Evolutionary conservation across 805 yeast genomes (phyloP).

Genomic region (Yamadazyma paraphyllophila): DNA sequence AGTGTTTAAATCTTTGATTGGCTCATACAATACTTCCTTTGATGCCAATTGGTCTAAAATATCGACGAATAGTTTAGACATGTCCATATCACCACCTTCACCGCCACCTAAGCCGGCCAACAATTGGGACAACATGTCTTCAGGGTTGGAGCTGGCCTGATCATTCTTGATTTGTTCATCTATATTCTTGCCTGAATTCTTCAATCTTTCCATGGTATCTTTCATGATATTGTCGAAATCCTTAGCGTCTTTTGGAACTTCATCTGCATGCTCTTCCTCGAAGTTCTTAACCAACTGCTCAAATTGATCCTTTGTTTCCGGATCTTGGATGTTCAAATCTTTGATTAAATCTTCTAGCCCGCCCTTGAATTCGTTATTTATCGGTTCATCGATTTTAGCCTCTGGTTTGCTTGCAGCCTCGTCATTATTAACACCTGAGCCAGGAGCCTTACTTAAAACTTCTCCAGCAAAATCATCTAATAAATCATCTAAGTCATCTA

Average conservation of each 20-base stretch:
- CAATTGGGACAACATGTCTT: constrained; percentile 63
- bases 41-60: constrained; percentile 81
- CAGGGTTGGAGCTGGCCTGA: constrained; percentile 34
- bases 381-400: constrained; percentile 26
- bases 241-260: constrained; percentile 30
- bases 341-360: constrained; percentile 43
- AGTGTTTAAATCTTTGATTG: constrained; percentile 73
- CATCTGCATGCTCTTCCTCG: constrained; percentile 32
- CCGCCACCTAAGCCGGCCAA: constrained; percentile 47
- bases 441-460: constrained; percentile 61
- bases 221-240: constrained; percentile 73
- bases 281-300: constrained; percentile 47
- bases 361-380: constrained; percentile 31
- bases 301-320: constrained; percentile 50
- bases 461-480: constrained; percentile 83
- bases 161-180: constrained; percentile 57
- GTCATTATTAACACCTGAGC: constrained; percentile 36
- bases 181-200: constrained; percentile 69
- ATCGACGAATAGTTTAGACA: constrained; percentile 61
- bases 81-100: constrained; percentile 48
- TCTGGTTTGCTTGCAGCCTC: constrained; percentile 19
- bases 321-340: constrained; percentile 50
- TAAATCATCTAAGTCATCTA: constrained; percentile 78
- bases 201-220: constrained; percentile 75
- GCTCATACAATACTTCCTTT: constrained; percentile 83